Evolutionary conservation across 2,329 filamentous ascomycete genomes (phyloP), one percentile per base, ranked within the genome.

Genomic region (Cordyceps militaris): DNA sequence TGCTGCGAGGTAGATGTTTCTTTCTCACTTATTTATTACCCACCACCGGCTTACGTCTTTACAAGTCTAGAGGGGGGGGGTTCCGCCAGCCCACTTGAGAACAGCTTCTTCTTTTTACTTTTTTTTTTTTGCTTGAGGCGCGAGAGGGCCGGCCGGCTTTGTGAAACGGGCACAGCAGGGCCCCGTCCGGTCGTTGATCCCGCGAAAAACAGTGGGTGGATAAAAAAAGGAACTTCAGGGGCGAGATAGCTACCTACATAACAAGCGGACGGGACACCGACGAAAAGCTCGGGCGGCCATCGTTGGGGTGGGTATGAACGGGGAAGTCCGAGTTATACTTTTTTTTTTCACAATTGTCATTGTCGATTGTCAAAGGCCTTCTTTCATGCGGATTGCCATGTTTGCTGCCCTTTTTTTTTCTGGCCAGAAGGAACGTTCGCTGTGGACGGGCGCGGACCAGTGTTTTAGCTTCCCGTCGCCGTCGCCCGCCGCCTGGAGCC

Each of bases 41-140:
- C 43, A 56, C 53, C 43, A 56, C 43, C 43, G 23, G 53, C 53
- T 56, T 56, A 56, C 53, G 53, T 43, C 43, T 38, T 16, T 23
- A 34, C 40, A n/a, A 19, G 42, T 26, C 40, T 44, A 44, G 26
- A 11, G 30, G 23, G 32, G 32, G 32, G 32, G 43, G 30, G n/a
- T 26, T 26, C 53, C 43, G 43, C 53, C 43, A 19, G 43, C 53
- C 53, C 53, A 48, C 32, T 23, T 11, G n/a, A 30, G 19, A 11
- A 28, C 44, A 48, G 53, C 53, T 56, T 54, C 26, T 3, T 34
- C 10, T 34, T 34, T 34, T 40, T 54, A n/a, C n/a, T n/a, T n/a
- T n/a, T n/a, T n/a, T n/a, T n/a, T n/a, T n/a, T n/a, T n/a, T n/a
- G n/a, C n/a, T 34, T 38, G 43, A 48, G 43, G 53, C 42, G 4